Percentiles rank a stretch among this genome's conserved stretches.
Evolutionary conservation across 2,329 filamentous ascomycete species (phyloP).

Genomic region (Aureobasidium sp.): DNA sequence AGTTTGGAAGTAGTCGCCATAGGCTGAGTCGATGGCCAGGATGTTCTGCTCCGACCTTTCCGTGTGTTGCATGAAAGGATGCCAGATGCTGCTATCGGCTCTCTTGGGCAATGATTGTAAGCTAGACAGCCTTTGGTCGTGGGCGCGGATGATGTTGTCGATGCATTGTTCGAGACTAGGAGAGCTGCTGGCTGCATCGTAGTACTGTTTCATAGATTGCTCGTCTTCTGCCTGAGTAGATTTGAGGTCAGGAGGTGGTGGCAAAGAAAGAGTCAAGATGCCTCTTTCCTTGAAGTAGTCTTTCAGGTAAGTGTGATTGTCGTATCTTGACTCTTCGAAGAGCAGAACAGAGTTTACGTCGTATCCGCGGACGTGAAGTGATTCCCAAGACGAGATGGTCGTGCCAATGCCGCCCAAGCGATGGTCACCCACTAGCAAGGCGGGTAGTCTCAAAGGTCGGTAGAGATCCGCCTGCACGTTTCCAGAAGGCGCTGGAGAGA

Average conservation of each 20-base stretch:
- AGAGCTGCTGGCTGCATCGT: conserved; percentile 39
- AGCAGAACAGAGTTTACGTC: conserved; percentile 63
- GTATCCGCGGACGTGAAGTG: conserved; percentile 67
- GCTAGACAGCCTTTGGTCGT: conserved; percentile 48
- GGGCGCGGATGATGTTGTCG: conserved; percentile 43
- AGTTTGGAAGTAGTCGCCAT: conserved; percentile 70
- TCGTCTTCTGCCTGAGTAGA: conserved; percentile 40
- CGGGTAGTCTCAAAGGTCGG: conserved; percentile 61
- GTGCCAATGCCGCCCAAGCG: conserved; percentile 71
- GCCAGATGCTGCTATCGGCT: conserved; percentile 66
- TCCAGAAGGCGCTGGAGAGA: conserved; percentile 70
- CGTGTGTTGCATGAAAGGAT: conserved; percentile 77
- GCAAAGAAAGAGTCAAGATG: conserved; percentile 33
- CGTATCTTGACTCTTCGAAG: conserved; percentile 58
- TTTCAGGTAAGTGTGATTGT: conserved; percentile 59
- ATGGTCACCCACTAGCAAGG: conserved; percentile 66
- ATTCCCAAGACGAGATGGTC: conserved; percentile 74
- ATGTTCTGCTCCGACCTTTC: conserved; percentile 55
- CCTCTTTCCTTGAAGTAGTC: conserved; percentile 57
- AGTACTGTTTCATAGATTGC: conserved; percentile 56
- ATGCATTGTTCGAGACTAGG: conserved; percentile 40
- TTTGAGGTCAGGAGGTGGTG: conserved; percentile 48
- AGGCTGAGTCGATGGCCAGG: conserved; percentile 69
- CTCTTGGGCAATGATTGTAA: conserved; percentile 54
- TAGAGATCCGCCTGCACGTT: conserved; percentile 72